Percentiles rank a stretch among this genome's conserved stretches.
phyloP scores from a whole-genome alignment of 345 rosid genomes.

The Cardiospermum halicacabum region DNA sequence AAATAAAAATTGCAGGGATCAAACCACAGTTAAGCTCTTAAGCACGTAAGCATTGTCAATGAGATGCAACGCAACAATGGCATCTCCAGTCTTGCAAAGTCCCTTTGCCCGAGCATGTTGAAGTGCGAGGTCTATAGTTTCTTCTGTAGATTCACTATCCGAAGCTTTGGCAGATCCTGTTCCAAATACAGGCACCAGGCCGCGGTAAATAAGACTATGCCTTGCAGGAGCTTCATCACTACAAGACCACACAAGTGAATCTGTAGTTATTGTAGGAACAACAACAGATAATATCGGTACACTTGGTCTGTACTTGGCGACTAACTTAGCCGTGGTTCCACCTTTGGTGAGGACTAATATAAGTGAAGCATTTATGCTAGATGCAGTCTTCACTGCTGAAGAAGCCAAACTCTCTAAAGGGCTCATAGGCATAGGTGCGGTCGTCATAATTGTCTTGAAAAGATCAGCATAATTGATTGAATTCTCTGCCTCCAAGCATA shows the following conservation, averaged over 20 bases:
- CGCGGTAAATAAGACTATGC: conserved; percentile 58
- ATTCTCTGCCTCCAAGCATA: conserved; percentile 61
- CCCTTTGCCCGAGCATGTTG: conserved; percentile 42
- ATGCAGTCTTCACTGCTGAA: conserved; percentile 49
- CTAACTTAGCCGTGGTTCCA: conserved; percentile 53
- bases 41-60: conserved; percentile 49
- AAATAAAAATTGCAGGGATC: conserved; percentile 8
- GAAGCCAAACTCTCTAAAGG: conserved; percentile 59
- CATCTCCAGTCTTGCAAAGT: conserved; percentile 44
- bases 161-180: conserved; percentile 47
- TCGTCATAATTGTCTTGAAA: conserved; percentile 38
- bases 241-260: conserved; percentile 50
- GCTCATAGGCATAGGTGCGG: conserved; percentile 47
- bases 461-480: conserved; percentile 42
- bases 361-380: conserved; percentile 33
- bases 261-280: conserved; percentile 42
- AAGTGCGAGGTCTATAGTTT: conserved; percentile 41
- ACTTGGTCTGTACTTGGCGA: conserved; percentile 58
- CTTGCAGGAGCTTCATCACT: conserved; percentile 45
- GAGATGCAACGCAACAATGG: conserved; percentile 48
- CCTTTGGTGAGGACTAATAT: conserved; percentile 57
- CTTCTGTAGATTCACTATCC: conserved; percentile 43
- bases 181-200: conserved; percentile 45
- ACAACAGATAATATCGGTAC: conserved; percentile 51
- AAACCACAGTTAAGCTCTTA: conserved; percentile 42